Conservation (phyloP, 805 yeast species). For the Clavispora santaluciae region DNA sequence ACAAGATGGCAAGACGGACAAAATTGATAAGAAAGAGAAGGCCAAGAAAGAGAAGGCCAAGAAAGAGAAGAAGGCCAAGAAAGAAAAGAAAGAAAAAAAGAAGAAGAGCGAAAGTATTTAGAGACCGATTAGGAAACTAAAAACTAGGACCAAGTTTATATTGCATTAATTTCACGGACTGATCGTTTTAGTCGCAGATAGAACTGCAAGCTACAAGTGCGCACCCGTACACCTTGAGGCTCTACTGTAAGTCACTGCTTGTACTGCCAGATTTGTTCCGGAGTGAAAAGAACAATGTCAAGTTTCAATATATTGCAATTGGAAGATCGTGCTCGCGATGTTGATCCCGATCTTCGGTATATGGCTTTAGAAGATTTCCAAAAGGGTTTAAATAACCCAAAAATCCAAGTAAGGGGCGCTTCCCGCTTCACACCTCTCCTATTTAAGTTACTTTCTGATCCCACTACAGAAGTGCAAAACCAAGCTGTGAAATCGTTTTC, state of each 20-base stretch:
- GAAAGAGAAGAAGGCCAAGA: slow-evolving; percentile 14
- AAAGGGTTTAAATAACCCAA: slow-evolving; percentile 30
- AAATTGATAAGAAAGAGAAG: slow-evolving; percentile 7
- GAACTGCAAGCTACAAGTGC: not conserved
- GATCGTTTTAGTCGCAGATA: not conserved
- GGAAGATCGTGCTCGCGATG: slow-evolving; percentile 49
- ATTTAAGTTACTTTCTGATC: slow-evolving; percentile 49
- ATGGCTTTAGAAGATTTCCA: slow-evolving; percentile 80
- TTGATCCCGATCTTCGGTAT: slow-evolving; percentile 77
- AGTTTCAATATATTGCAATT: slow-evolving; percentile 24
- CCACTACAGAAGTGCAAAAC: slow-evolving; percentile 67
- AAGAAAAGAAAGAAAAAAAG: not conserved
- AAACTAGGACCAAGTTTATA: not conserved
- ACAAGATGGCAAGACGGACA: slow-evolving; percentile 4
- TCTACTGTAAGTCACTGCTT: not conserved
- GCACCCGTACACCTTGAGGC: slow-evolving; percentile 4
- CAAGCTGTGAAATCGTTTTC: slow-evolving; percentile 62
- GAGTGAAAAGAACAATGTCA: slow-evolving; percentile 2
- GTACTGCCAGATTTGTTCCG: not conserved
- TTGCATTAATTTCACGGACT: not conserved
- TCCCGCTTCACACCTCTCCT: slow-evolving; percentile 36
- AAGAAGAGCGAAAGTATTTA: not conserved
- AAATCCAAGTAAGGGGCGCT: slow-evolving; percentile 21
- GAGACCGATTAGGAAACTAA: not conserved
- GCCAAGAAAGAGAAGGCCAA: slow-evolving; percentile 3